Percentiles rank a stretch among this genome's conserved stretches.
These are phyloP conservation scores for Sporothrix humicola DNA, from an alignment of 2,329 filamentous ascomycete genomes.

Conservation along the genomic window DNA sequence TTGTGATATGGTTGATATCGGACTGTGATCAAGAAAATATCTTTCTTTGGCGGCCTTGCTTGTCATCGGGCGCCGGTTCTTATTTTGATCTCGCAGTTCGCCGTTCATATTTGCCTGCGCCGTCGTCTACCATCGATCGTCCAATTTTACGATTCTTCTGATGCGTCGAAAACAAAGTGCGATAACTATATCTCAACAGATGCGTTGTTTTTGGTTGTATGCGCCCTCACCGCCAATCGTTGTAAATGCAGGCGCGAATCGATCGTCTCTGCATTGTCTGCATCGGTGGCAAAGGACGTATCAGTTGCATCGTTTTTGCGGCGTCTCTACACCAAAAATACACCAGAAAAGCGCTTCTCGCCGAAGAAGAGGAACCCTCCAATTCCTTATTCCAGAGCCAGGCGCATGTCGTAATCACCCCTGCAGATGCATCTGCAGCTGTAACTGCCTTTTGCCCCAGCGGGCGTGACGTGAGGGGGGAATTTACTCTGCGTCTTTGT, in stretches of 20 bases:
- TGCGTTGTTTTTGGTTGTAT: not conserved
- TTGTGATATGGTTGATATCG: too few relatives aligned
- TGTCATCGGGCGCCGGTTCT: not conserved
- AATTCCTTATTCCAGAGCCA: not conserved
- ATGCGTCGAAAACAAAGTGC: too few relatives aligned
- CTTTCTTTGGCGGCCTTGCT: not conserved
- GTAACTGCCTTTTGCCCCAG: not conserved
- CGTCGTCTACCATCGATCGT: too few relatives aligned
- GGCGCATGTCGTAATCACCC: constrained; percentile 22
- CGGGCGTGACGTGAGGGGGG: constrained; percentile 9
- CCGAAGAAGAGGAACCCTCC: constrained; percentile 19
- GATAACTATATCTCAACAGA: too few relatives aligned
- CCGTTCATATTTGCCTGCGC: too few relatives aligned
- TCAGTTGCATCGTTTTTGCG: too few relatives aligned
- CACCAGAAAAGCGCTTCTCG: not conserved
- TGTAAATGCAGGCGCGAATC: too few relatives aligned
- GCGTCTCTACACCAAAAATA: not conserved
- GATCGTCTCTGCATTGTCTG: too few relatives aligned
- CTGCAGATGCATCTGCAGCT: constrained; percentile 2
- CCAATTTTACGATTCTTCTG: too few relatives aligned
- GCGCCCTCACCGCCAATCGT: not conserved
- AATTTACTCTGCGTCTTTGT: not conserved
- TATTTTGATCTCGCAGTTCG: not conserved
- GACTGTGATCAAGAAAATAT: not conserved
- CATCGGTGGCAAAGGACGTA: too few relatives aligned